Percentiles rank a stretch among this genome's conserved stretches.
These are phyloP conservation scores for Trypanosoma rangeli DNA, from an alignment of 208 protist species.

Conservation along the genomic window DNA sequence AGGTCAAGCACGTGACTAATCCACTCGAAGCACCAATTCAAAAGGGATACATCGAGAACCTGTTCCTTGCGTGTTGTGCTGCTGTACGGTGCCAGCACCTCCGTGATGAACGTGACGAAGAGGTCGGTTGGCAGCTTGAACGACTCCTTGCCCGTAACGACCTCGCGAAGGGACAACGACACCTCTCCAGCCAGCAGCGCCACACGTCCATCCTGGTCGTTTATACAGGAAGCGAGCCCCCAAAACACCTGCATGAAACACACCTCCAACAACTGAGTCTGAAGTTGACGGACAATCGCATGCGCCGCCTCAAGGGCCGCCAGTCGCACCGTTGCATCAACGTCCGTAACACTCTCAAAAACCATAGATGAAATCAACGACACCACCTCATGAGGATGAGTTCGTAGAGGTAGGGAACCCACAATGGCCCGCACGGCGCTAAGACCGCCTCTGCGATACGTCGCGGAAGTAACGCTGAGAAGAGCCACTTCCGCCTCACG, in stretches of 20 bases:
- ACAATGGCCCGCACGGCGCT: slow-evolving; percentile 46
- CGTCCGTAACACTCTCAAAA: slow-evolving; percentile 45
- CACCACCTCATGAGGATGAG: slow-evolving; percentile 28
- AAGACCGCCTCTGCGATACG: slow-evolving; percentile 63
- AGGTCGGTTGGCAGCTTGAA: slow-evolving; percentile 33
- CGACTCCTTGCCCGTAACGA: slow-evolving; percentile 37
- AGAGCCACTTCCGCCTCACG: slow-evolving; percentile 39
- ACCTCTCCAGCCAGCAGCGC: slow-evolving; percentile 57
- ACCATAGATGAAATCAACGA: slow-evolving; percentile 35
- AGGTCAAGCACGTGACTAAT: slow-evolving; percentile 54
- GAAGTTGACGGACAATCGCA: slow-evolving; percentile 45
- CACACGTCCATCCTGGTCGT: slow-evolving; percentile 59
- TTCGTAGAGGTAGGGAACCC: slow-evolving; percentile 33
- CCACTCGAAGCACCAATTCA: slow-evolving; percentile 64
- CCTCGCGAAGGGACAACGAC: slow-evolving; percentile 54
- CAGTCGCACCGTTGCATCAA: slow-evolving; percentile 62
- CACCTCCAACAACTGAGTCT: slow-evolving; percentile 33
- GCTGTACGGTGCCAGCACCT: slow-evolving; percentile 37
- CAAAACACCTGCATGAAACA: slow-evolving; percentile 61
- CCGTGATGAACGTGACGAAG: slow-evolving; percentile 49
- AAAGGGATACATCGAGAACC: slow-evolving; percentile 19
- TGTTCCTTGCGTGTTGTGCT: slow-evolving; percentile 1
- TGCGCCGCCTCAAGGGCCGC: slow-evolving; percentile 68
- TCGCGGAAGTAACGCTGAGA: slow-evolving; percentile 38
- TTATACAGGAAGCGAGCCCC: slow-evolving; percentile 49